Conservation (phyloP, 2,329 filamentous ascomycete species). For the Colletotrichum godetiae region DNA sequence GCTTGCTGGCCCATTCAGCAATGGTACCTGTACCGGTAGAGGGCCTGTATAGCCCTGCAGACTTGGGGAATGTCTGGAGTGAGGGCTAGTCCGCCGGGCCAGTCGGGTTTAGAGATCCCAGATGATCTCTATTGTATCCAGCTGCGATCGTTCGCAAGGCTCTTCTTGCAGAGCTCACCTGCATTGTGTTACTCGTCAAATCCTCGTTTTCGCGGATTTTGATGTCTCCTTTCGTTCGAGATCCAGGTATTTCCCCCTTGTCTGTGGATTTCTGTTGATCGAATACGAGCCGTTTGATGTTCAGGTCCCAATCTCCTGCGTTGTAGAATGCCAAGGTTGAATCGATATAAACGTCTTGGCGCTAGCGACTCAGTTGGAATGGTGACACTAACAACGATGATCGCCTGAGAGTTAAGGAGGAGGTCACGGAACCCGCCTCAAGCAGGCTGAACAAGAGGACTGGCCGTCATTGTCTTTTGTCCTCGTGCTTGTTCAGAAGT, state of each 20-base stretch:
- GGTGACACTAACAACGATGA: neutral
- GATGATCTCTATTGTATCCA: too few relatives aligned
- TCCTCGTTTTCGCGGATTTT: neutral
- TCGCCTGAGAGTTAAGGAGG: neutral
- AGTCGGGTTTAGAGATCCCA: too few relatives aligned
- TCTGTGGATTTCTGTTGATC: neutral
- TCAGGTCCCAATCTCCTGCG: conserved; percentile 10
- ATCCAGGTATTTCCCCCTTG: too few relatives aligned
- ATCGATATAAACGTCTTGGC: conserved; percentile 21
- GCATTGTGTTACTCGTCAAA: neutral
- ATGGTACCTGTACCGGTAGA: too few relatives aligned
- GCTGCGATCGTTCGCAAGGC: neutral
- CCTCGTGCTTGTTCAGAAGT: conserved; percentile 1
- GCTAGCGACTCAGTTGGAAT: neutral
- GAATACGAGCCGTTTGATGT: conserved; percentile 7
- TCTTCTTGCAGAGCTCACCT: neutral
- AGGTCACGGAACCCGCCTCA: neutral
- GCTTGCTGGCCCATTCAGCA: neutral
- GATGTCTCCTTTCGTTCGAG: neutral
- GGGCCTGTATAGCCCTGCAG: neutral
- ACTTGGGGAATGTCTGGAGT: too few relatives aligned
- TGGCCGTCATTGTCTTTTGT: neutral
- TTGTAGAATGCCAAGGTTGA: conserved; percentile 14
- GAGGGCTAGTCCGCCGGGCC: too few relatives aligned
- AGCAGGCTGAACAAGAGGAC: neutral